A percentile compares a stretch with the other conserved stretches of the same genome.
Evolutionary conservation across 2,329 filamentous ascomycete genomes (phyloP).

Genomic region (Phialophora chinensis): DNA sequence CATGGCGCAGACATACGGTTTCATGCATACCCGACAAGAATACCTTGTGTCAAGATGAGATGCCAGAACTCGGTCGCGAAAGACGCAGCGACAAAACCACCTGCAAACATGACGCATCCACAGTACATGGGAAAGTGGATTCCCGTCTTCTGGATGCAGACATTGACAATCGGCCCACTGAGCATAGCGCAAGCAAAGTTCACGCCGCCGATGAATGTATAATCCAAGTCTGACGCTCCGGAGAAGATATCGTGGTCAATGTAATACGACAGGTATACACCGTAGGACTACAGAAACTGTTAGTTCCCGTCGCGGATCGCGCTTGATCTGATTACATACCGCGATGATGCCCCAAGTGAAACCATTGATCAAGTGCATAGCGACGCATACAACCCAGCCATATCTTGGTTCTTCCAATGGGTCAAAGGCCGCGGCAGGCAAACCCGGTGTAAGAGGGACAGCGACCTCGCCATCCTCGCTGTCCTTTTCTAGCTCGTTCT

Average conservation of each 20-base stretch:
- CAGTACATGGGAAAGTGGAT: constrained; percentile 39
- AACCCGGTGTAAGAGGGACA: constrained; percentile 21
- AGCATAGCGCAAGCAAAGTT: constrained; percentile 42
- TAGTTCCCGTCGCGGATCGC: background rate
- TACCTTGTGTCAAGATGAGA: constrained; percentile 41
- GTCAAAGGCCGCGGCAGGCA: constrained; percentile 15
- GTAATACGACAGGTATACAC: constrained; percentile 54
- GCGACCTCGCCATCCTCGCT: constrained; percentile 15
- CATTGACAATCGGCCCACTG: constrained; percentile 41
- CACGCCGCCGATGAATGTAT: constrained; percentile 44
- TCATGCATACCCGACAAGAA: constrained; percentile 38
- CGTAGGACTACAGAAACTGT: constrained; percentile 43
- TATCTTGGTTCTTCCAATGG: constrained; percentile 40
- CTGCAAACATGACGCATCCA: constrained; percentile 36
- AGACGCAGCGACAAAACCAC: constrained; percentile 42
- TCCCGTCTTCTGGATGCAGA: constrained; percentile 37
- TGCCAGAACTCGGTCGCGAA: constrained; percentile 41
- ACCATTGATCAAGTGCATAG: constrained; percentile 43
- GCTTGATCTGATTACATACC: constrained; percentile 22
- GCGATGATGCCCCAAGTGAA: constrained; percentile 45
- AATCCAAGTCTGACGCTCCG: constrained; percentile 40
- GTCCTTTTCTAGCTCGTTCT: constrained; percentile 16
- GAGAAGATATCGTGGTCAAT: constrained; percentile 43
- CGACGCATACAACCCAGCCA: constrained; percentile 43
- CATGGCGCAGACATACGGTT: background rate